Percentiles rank a stretch among this genome's conserved stretches.
phyloP scores from a whole-genome alignment of 1,284 basidiomycete genomes.

The Pisolithus thermaeus region DNA sequence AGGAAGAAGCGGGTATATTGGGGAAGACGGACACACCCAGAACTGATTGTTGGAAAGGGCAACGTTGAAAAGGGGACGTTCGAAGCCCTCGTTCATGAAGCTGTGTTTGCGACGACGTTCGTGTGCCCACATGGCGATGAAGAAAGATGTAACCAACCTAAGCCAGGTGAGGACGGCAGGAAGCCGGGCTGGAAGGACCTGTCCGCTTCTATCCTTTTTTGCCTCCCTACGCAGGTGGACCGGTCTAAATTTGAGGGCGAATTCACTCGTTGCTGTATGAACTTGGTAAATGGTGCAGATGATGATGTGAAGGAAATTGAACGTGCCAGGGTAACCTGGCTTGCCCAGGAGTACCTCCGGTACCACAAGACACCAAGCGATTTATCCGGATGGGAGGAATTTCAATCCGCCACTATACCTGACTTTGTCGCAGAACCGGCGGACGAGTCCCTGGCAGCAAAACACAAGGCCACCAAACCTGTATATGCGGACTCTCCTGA shows the following conservation, averaged over 20 bases:
- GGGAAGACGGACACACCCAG: slow-evolving; percentile 72
- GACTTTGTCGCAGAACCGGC: slow-evolving; percentile 23
- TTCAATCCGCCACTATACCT: slow-evolving; percentile 45
- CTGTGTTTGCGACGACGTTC: slow-evolving; percentile 72
- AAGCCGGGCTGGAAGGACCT: slow-evolving; percentile 52
- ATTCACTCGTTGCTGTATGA: slow-evolving; percentile 57
- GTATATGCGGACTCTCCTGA: slow-evolving; percentile 45
- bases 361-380: slow-evolving; percentile 51
- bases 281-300: slow-evolving; percentile 54
- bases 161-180: slow-evolving; percentile 16
- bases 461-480: slow-evolving; percentile 48
- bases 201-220: slow-evolving; percentile 52
- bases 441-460: slow-evolving; percentile 29
- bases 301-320: slow-evolving; percentile 38
- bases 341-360: slow-evolving; percentile 57
- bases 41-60: slow-evolving; percentile 42
- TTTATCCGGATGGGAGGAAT: slow-evolving; percentile 51
- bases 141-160: slow-evolving; percentile 3
- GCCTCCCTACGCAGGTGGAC: slow-evolving; percentile 52
- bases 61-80: slow-evolving; percentile 58
- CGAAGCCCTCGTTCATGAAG: slow-evolving; percentile 74
- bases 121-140: slow-evolving; percentile 12
- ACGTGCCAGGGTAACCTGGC: slow-evolving; percentile 49
- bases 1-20: slow-evolving; percentile 70
- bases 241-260: slow-evolving; percentile 60